Conservation (phyloP, 2,329 filamentous ascomycete species). For the Microsporum canis region DNA sequence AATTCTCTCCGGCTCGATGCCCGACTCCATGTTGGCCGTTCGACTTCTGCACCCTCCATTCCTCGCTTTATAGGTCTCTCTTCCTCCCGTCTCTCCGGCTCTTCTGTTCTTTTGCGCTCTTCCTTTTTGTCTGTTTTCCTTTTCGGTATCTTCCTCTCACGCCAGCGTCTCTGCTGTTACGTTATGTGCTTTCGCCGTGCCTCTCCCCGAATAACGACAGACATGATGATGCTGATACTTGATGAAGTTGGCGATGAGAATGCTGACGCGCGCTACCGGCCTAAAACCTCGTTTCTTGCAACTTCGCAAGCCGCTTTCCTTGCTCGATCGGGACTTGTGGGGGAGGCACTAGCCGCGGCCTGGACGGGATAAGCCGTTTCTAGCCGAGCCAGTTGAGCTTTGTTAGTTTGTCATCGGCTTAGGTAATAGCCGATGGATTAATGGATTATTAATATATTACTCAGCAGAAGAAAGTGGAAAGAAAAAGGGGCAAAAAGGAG, state of each 20-base stretch:
- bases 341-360: neutral
- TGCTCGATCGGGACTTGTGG: constrained; percentile 1
- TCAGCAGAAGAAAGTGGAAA: neutral
- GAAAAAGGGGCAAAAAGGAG: neutral
- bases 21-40: constrained; percentile 14
- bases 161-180: neutral
- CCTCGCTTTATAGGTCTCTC: neutral
- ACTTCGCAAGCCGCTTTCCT: neutral
- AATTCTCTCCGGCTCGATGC: constrained; percentile 26
- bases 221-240: neutral
- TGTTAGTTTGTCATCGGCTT: neutral
- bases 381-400: neutral
- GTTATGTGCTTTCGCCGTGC: neutral
- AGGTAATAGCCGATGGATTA: neutral
- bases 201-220: neutral
- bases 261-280: constrained; percentile 1
- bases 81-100: neutral
- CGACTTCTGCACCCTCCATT: constrained; percentile 4
- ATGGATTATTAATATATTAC: neutral
- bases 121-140: neutral
- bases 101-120: neutral
- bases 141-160: neutral
- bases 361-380: neutral
- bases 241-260: neutral
- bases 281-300: neutral